Conservation (phyloP, 176 grass and related monocot genomes). For the Musa schizocarpa region DNA sequence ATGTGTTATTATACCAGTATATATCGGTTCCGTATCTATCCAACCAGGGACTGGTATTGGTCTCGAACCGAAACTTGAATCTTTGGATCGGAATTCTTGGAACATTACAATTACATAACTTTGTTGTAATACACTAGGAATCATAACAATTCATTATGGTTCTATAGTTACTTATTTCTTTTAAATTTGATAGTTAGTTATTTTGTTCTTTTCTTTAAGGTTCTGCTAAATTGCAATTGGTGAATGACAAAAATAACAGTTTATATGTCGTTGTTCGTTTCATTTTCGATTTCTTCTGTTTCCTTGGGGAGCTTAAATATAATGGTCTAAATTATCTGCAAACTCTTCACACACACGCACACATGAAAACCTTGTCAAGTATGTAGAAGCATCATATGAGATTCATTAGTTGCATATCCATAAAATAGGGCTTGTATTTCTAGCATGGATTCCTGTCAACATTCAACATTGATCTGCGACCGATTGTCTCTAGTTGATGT, state of each 20-base stretch:
- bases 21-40: no score
- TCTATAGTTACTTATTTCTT: neutral
- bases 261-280: neutral
- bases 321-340: no score
- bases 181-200: neutral
- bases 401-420: no score
- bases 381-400: no score
- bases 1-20: no score
- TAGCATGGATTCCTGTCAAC: neutral
- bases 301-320: no score
- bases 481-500: conserved; percentile 47
- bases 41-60: no score
- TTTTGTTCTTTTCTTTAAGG: neutral
- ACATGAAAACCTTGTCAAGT: no score
- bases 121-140: neutral
- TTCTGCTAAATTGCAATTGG: neutral
- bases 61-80: no score
- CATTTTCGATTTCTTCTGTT: neutral
- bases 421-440: no score
- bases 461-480: neutral
- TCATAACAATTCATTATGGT: neutral
- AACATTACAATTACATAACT: neutral
- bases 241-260: neutral
- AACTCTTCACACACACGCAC: no score
- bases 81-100: neutral